A percentile compares a stretch with the other conserved stretches of the same genome.
These are phyloP conservation scores for Helotiales sp. DNA, from an alignment of 2,329 filamentous ascomycete genomes.

Conservation along the genomic window DNA sequence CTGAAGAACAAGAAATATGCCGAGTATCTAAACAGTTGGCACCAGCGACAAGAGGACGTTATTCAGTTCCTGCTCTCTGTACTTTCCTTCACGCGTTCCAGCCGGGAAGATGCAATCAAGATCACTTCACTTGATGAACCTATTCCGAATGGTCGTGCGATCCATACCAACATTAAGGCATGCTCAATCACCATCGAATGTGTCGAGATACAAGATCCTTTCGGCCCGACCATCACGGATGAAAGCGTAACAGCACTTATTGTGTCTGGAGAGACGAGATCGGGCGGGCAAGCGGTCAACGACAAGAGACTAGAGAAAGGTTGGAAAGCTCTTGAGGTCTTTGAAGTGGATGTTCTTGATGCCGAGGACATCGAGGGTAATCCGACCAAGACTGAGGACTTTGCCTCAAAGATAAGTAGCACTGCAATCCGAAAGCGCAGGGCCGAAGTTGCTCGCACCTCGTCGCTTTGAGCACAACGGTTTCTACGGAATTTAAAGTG, in stretches of 20 bases:
- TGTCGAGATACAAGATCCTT: slow-evolving; percentile 85
- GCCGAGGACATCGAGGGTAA: slow-evolving; percentile 59
- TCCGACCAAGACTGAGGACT: slow-evolving; percentile 58
- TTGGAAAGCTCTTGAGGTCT: slow-evolving; percentile 78
- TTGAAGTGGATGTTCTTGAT: slow-evolving; percentile 88
- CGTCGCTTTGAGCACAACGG: slow-evolving; percentile 7
- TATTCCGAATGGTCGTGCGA: slow-evolving; percentile 53
- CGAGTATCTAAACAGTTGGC: slow-evolving; percentile 81
- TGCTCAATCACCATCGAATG: slow-evolving; percentile 72
- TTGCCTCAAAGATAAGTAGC: slow-evolving; percentile 88
- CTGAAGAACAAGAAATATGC: slow-evolving; percentile 89
- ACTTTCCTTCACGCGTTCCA: slow-evolving; percentile 50
- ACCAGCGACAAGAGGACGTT: slow-evolving; percentile 69
- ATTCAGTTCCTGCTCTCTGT: slow-evolving; percentile 75
- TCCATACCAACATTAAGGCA: slow-evolving; percentile 62
- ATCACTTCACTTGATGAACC: slow-evolving; percentile 31
- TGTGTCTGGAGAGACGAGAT: slow-evolving; percentile 85
- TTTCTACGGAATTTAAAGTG: too few relatives aligned
- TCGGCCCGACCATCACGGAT: slow-evolving; percentile 87
- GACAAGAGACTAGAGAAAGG: slow-evolving; percentile 76
- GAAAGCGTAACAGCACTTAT: slow-evolving; percentile 79
- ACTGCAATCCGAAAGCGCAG: slow-evolving; percentile 73
- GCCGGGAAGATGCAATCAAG: slow-evolving; percentile 44
- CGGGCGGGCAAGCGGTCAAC: slow-evolving; percentile 85
- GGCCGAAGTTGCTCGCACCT: slow-evolving; percentile 32